Conservation (phyloP, 129 eudicot species). For the Flaveria trinervia region DNA sequence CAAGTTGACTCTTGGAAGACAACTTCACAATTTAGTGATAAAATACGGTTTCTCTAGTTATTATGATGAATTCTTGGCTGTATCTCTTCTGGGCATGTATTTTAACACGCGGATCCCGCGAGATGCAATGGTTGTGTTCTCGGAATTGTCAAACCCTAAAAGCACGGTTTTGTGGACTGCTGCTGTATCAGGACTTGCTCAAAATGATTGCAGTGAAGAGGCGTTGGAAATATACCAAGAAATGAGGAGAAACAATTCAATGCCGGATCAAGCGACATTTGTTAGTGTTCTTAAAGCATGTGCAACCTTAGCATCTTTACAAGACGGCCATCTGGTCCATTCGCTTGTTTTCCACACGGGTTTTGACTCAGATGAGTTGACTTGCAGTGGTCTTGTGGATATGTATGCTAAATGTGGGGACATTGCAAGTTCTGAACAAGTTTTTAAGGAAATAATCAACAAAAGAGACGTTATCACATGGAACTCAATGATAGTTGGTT, state of each 20-base stretch:
- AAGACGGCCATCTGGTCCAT: conserved; percentile 69
- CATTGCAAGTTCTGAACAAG: conserved; percentile 54
- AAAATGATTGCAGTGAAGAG: conserved; percentile 56
- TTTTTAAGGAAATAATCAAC: conserved; percentile 59
- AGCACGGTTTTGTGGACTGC: conserved; percentile 80
- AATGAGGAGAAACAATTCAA: conserved; percentile 60
- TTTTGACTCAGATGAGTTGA: conserved; percentile 70
- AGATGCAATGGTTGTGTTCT: conserved; percentile 58
- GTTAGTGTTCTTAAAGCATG: conserved; percentile 81
- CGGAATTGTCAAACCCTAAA: conserved; percentile 59
- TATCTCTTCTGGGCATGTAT: conserved; percentile 81
- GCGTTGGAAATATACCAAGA: conserved; percentile 62
- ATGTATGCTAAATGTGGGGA: conserved; percentile 99
- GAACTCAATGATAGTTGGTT: conserved; percentile 93
- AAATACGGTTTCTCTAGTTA: conserved; percentile 50
- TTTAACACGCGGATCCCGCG: conserved; percentile 36
- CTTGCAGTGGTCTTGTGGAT: conserved; percentile 80
- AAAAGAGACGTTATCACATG: conserved; percentile 74
- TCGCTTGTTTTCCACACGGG: conserved; percentile 67
- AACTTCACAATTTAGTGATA: conserved; percentile 58
- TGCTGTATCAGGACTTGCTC: conserved; percentile 67
- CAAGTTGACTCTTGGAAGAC: conserved; percentile 62
- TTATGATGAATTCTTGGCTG: conserved; percentile 61
- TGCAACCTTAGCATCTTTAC: conserved; percentile 64
- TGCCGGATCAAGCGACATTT: conserved; percentile 95